These are phyloP conservation scores for Grigorovia transvaalensis DNA, from an alignment of 805 yeast genomes.

Conservation along the genomic window DNA sequence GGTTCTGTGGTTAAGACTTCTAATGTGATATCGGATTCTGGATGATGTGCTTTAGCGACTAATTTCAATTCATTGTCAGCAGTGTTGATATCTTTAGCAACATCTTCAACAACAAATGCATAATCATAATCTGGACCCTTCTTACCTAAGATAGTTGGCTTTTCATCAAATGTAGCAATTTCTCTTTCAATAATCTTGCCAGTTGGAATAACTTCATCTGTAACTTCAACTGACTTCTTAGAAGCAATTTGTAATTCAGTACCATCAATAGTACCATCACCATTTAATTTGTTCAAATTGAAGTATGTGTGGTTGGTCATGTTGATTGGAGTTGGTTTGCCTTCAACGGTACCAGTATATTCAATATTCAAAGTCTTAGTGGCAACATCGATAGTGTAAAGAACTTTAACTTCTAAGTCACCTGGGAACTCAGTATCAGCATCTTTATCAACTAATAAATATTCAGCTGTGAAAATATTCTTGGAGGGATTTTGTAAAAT, in stretches of 20 bases:
- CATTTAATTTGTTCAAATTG: conserved; percentile 33
- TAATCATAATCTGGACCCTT: conserved; percentile 34
- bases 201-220: conserved; percentile 34
- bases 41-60: conserved; percentile 37
- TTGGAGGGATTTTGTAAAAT: conserved; percentile 28
- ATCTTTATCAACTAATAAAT: conserved; percentile 35
- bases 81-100: conserved; percentile 8
- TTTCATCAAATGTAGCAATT: conserved; percentile 18
- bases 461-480: conserved; percentile 28
- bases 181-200: conserved; percentile 31
- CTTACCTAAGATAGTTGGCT: conserved; percentile 22
- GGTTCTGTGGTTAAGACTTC: conserved; percentile 51
- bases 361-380: conserved; percentile 36
- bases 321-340: conserved; percentile 40
- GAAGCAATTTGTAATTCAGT: conserved; percentile 33
- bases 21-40: conserved; percentile 34
- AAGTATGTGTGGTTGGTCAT: conserved; percentile 58
- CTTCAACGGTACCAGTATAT: conserved; percentile 29
- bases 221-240: conserved; percentile 35
- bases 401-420: conserved; percentile 36
- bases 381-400: conserved; percentile 33
- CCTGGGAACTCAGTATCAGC: conserved; percentile 55
- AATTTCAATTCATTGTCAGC: conserved; percentile 33
- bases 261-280: conserved; percentile 27
- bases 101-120: conserved; percentile 35